Percentiles rank a stretch among this genome's conserved stretches.
phyloP scores from a whole-genome alignment of 306 rosid genomes.

The Fragaria iinumae region DNA sequence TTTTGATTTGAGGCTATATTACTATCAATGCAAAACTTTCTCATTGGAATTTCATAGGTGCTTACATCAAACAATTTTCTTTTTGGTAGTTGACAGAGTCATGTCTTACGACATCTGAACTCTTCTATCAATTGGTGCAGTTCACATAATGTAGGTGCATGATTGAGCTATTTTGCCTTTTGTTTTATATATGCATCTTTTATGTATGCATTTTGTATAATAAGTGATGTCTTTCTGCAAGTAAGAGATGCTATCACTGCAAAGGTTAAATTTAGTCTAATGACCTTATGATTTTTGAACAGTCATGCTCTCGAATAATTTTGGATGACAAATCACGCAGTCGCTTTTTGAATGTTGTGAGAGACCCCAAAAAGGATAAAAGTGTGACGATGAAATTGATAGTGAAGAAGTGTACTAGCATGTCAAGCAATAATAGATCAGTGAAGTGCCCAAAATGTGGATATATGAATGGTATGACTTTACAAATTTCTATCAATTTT shows the following conservation, averaged over 20 bases:
- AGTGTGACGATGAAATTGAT: constrained; percentile 39
- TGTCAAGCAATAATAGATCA: constrained; percentile 40
- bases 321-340: constrained; percentile 42
- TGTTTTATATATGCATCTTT: not conserved
- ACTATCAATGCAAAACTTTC: not conserved
- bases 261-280: constrained; percentile 11
- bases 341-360: constrained; percentile 57
- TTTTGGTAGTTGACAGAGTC: not conserved
- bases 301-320: constrained; percentile 80
- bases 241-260: constrained; percentile 6
- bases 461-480: constrained; percentile 63
- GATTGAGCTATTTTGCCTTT: not conserved
- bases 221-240: not conserved
- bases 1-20: not conserved
- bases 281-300: constrained; percentile 30
- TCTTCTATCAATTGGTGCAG: not conserved
- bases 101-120: not conserved
- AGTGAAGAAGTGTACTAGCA: constrained; percentile 45
- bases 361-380: constrained; percentile 65
- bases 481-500: constrained; percentile 13
- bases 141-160: not conserved
- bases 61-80: not conserved
- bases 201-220: not conserved
- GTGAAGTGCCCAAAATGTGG: constrained; percentile 66
- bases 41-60: not conserved